Base-by-base conservation (phyloP, 2,329 filamentous ascomycete genomes). In the Fusarium luffae region DNA sequence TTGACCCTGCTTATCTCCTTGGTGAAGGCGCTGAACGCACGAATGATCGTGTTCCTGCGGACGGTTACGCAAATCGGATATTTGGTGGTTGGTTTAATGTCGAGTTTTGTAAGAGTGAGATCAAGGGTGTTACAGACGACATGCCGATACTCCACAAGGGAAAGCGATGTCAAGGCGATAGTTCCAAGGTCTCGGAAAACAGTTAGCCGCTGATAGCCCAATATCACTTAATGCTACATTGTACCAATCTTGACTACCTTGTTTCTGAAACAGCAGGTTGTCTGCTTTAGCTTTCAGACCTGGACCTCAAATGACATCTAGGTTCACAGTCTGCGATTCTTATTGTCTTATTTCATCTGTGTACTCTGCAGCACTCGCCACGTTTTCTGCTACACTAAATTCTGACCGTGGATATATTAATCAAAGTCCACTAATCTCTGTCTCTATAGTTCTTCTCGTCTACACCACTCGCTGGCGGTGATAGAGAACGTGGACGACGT, bases 61-160 rank as follows among this genome's bases (percentile, higher is more conserved):
- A 50, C 2, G 61, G 63, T 1, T 34, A 42, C 9, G 61, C 48
- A 7, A 41, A 40, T 4, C 19, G 54, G 4, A 48, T 66, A 2
- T 60, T 65, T 1, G 41, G 54, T 12, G 61, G 61, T 0, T 13
- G 28, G 6, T 65, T 48, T 9, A 49, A 42, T 4, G 3, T 54
- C 0, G 54, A 66, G 14, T 66, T 60, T 28, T 66, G 63, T 8
- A 27, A 14, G 10, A 66, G 21, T 25, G 63, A 66, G 14, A 66
- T 66, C 12, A 59, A 60, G n/a, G 61, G 54, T 7, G 19, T 66
- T 6, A 66, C 63, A 6, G 48, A 54, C 25, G n/a, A 66, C 10
- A 66, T 66, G 43, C 63, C 63, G 0, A 23, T 66, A 1, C 43
- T 66, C n/a, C 37, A 41, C 1, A 60, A n/a, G 6, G 63, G 54